These are phyloP conservation scores for Rhodotorula sphaerocarpa DNA, from an alignment of 768 basidiomycete species.

Conservation along the genomic window DNA sequence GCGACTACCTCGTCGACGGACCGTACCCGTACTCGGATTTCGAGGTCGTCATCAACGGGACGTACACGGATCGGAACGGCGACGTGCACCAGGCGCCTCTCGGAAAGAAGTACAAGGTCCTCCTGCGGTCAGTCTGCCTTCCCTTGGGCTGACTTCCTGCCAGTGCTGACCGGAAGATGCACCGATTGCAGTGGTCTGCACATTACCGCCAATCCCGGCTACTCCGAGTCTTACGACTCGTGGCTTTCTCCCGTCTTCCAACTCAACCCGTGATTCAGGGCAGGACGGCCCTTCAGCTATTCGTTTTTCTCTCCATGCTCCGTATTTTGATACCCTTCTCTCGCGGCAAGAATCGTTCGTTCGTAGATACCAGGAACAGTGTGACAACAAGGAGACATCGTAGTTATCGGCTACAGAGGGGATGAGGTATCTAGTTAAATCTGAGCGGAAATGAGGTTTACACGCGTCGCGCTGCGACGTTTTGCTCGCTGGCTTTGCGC, in stretches of 20 bases:
- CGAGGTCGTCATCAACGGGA: conserved; percentile 12
- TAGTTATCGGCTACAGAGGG: too few species aligned
- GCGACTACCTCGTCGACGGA: conserved; percentile 30
- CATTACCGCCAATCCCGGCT: conserved; percentile 29
- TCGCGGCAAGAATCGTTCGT: too few species aligned
- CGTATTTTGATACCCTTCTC: too few species aligned
- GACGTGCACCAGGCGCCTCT: conserved; percentile 41
- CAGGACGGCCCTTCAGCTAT: neutral
- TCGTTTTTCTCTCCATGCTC: neutral
- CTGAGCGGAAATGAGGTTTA: too few species aligned
- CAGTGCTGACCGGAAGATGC: neutral
- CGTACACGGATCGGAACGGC: conserved; percentile 41
- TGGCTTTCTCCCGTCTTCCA: conserved; percentile 30
- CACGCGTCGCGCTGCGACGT: too few species aligned
- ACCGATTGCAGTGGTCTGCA: conserved; percentile 23
- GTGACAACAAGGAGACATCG: too few species aligned
- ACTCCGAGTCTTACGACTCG: conserved; percentile 31
- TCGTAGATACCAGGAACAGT: too few species aligned
- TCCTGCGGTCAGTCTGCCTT: conserved; percentile 3
- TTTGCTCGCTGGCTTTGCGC: neutral
- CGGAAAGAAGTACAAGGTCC: conserved; percentile 45
- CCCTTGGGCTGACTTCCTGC: neutral
- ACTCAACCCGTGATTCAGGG: too few species aligned
- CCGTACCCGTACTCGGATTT: conserved; percentile 11
- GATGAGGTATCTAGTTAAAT: too few species aligned